Evolutionary conservation across 2,329 filamentous ascomycete genomes (phyloP).

Genomic region (Penicillium nordicum): DNA sequence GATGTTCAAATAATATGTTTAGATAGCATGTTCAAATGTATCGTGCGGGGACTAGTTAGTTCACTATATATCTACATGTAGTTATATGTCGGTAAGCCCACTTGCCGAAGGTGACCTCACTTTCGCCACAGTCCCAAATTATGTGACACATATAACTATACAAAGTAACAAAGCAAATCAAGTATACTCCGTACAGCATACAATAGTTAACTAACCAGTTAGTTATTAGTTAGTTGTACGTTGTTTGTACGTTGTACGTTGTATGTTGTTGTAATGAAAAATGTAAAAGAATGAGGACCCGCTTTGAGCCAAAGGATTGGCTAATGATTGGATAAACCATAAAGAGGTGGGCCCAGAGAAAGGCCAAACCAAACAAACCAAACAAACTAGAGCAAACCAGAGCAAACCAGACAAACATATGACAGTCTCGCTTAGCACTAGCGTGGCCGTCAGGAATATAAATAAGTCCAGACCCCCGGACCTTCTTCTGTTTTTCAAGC

Average conservation of each 20-base stretch:
- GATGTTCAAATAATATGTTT: too few relatives aligned
- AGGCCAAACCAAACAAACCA: background rate
- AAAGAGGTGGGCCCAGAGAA: rapidly evolving
- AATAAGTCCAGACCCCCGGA: constrained; percentile 21
- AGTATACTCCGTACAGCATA: too few relatives aligned
- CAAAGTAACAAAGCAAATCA: too few relatives aligned
- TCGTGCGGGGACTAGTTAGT: too few relatives aligned
- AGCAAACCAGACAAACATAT: constrained; percentile 21
- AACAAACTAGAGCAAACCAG: background rate
- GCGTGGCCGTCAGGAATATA: constrained; percentile 25
- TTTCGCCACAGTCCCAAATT: background rate
- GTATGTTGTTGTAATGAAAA: too few relatives aligned
- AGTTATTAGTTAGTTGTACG: too few relatives aligned
- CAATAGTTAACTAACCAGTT: too few relatives aligned
- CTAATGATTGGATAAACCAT: background rate
- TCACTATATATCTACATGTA: too few relatives aligned
- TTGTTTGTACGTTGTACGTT: too few relatives aligned
- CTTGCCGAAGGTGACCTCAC: background rate
- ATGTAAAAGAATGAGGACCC: background rate
- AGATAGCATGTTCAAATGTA: too few relatives aligned
- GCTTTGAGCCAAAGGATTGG: background rate
- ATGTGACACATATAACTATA: background rate
- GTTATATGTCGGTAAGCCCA: background rate
- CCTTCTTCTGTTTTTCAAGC: constrained; percentile 38
- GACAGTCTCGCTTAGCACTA: constrained; percentile 29